Evolutionary conservation across 1,284 basidiomycete genomes (phyloP).

Genomic region (Heliocybe sulcata): DNA sequence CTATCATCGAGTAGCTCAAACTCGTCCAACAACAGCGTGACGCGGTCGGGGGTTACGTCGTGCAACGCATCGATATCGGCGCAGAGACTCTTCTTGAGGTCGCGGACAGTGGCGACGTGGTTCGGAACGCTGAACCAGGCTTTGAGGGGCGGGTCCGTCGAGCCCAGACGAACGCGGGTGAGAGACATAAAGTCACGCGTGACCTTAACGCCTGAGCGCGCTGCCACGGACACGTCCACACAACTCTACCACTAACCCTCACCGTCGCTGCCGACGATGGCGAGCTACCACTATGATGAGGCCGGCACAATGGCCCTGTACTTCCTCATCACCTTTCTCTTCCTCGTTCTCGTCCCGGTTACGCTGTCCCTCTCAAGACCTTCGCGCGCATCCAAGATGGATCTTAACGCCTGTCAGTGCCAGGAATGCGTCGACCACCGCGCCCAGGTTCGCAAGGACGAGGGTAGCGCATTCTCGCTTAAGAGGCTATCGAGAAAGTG

Average conservation of each 20-base stretch:
- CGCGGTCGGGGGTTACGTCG: conserved; percentile 14
- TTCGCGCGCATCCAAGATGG: conserved; percentile 13
- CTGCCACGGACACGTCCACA: conserved; percentile 13
- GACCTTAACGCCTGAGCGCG: conserved; percentile 4
- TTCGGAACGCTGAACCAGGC: conserved; percentile 31
- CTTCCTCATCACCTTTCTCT: conserved; percentile 83
- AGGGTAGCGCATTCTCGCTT: conserved; percentile 31
- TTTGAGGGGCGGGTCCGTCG: conserved; percentile 19
- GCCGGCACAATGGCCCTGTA: conserved; percentile 85
- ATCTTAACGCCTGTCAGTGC: conserved; percentile 51
- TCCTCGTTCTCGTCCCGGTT: conserved; percentile 71
- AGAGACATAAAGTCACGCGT: conserved; percentile 6
- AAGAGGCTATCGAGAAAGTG: conserved; percentile 22
- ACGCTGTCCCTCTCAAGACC: conserved; percentile 38
- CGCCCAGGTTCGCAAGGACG: conserved; percentile 34
- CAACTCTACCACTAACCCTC: conserved; percentile 6
- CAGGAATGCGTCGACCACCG: conserved; percentile 56
- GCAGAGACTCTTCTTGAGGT: conserved; percentile 23
- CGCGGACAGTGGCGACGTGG: conserved; percentile 15
- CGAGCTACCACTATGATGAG: conserved; percentile 84
- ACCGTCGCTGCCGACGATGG: conserved; percentile 35
- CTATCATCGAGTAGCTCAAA: conserved; percentile 35
- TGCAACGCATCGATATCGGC: conserved; percentile 16
- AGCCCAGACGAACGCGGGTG: not conserved
- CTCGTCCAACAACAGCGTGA: conserved; percentile 32